phyloP scores from a whole-genome alignment of 2,329 filamentous ascomycete genomes.

The Arthrinium puccinioides region DNA sequence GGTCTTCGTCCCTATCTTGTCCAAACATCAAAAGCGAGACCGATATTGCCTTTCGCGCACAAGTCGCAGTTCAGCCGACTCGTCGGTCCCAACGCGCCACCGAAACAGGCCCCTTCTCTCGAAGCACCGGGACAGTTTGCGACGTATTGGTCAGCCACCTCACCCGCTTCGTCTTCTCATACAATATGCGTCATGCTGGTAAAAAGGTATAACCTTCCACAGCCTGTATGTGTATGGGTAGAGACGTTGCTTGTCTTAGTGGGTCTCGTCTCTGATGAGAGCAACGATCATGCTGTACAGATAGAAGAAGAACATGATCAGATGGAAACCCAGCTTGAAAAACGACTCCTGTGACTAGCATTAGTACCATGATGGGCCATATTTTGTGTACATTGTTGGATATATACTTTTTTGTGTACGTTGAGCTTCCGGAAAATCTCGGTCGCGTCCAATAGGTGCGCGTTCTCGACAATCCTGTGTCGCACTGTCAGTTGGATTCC shows the following conservation, averaged over 20 bases:
- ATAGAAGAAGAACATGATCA: constrained; percentile 99
- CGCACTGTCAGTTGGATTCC: too few species aligned
- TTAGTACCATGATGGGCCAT: constrained; percentile 6
- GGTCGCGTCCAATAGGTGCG: constrained; percentile 92
- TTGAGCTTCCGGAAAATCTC: constrained; percentile 99
- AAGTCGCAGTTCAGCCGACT: not conserved
- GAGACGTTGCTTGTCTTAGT: constrained; percentile 43
- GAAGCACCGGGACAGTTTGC: too few species aligned
- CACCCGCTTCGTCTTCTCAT: too few species aligned
- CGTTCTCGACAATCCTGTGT: constrained; percentile 86
- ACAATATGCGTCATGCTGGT: too few species aligned
- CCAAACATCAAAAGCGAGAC: constrained; percentile 1
- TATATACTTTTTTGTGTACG: constrained; percentile 87
- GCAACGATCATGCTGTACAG: constrained; percentile 98
- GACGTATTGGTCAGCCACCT: too few species aligned
- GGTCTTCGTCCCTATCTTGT: constrained; percentile 4
- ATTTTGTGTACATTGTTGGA: too few species aligned
- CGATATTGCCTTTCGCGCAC: not conserved
- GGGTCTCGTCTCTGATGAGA: constrained; percentile 88
- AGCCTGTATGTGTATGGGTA: constrained; percentile 7
- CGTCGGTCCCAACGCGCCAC: too few species aligned
- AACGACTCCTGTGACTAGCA: constrained; percentile 73
- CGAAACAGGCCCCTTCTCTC: too few species aligned
- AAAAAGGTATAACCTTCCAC: not conserved
- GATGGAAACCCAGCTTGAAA: constrained; percentile 96